A percentile compares a stretch with the other conserved stretches of the same genome.
Conservation (phyloP, 2,329 filamentous ascomycete genomes). For the Arthrinium phaeospermum region DNA sequence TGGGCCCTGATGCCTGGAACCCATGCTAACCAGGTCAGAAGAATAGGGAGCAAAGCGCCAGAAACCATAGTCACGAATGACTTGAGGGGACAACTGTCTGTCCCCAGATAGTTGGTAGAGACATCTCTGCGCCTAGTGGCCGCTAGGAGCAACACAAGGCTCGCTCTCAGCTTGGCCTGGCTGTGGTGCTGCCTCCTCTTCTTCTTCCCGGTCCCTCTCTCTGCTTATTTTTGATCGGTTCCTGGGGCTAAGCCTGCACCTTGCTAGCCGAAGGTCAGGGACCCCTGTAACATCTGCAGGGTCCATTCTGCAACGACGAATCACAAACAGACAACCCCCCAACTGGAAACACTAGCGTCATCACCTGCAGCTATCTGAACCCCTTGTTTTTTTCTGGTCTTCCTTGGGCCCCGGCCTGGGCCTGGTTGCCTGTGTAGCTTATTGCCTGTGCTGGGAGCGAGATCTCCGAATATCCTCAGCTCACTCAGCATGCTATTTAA, state of each 20-base stretch:
- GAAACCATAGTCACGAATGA: neutral
- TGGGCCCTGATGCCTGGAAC: neutral
- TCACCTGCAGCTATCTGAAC: slow-evolving; percentile 32
- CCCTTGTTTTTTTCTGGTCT: neutral
- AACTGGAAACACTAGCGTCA: slow-evolving; percentile 46
- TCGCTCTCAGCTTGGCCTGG: neutral
- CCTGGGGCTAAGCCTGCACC: slow-evolving; percentile 4
- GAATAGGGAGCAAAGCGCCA: neutral
- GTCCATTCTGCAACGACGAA: slow-evolving; percentile 31
- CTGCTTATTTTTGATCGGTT: neutral
- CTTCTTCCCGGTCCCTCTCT: neutral
- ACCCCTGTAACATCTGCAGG: neutral
- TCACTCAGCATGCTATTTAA: neutral
- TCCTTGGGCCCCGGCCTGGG: neutral
- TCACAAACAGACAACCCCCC: slow-evolving; percentile 32
- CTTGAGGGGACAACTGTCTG: neutral
- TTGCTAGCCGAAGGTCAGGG: neutral
- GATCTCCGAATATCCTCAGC: slow-evolving; percentile 9
- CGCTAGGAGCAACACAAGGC: no score
- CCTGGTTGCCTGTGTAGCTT: neutral
- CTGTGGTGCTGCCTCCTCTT: neutral
- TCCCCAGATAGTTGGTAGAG: neutral
- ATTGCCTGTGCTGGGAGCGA: neutral
- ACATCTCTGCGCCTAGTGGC: no score
- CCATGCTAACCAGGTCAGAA: neutral